Evolutionary conservation across 2,329 filamentous ascomycete genomes (phyloP), one percentile per base, ranked within the genome.

Genomic region (Calonectria pteridis): DNA sequence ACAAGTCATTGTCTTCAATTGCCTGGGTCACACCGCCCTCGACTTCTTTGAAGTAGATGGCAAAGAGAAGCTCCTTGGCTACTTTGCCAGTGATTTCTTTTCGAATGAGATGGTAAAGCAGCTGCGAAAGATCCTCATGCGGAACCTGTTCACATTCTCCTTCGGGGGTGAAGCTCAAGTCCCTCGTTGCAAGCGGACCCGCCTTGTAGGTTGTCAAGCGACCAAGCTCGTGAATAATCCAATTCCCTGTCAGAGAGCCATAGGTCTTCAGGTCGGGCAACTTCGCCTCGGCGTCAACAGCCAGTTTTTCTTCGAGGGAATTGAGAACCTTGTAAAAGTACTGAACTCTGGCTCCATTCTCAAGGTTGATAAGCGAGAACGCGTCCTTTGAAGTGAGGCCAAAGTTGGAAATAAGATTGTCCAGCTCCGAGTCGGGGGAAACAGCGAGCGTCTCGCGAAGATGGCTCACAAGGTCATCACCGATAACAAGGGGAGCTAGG

Each of bases 381-480:
- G 96, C 96, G 80, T 99, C 97, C 82, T 97, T 97, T 10, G 91
- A 83, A 0, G 93, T 94, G 16, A 99, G 86, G 0, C 91, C 91
- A 79, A 94, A 95, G 3, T 88, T 84, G 1, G 86, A 77, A 1
- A 92, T 88, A 3, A 98, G 87, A 43, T 90, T 87, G 40, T 91
- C 86, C 2, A 96, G 82, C 71, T 94, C 90, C 20, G 89, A 86
- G 77, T 98, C 95, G 0, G 96, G 95, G 13, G 94, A 86, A 28
- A 91, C 87, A 6, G 95, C 94, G 73, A 98, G 85, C 0, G 89
- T 93, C 0, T 84, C 78, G 26, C 84, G 85, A 18, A 98, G 87
- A 75, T 93, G 88, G 6, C 88, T 81, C 6, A 98, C 86, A 0
- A 98, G 87, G 71, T 94, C 92, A 2, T 88, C 82, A 10, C 92